Base-by-base conservation (phyloP, 768 basidiomycete genomes). In the Serendipita sp. region DNA sequence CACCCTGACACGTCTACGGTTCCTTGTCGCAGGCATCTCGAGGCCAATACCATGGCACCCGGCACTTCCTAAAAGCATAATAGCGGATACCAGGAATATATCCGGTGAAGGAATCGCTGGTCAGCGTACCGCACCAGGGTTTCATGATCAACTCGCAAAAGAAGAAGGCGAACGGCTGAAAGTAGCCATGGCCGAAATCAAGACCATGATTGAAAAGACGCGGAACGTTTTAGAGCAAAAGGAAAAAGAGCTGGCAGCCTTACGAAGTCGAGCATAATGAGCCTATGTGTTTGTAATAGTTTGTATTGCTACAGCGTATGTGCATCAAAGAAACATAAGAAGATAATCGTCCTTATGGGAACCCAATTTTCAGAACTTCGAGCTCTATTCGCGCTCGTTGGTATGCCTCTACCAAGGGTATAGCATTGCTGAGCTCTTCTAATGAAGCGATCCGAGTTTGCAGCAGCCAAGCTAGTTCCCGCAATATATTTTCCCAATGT, bases 131-230 rank as follows among this genome's bases (percentile, higher is more conserved):
- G 73, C 85, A 28, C 88, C 93, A 1, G 95, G 98, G 74, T 97
- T 97, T 68, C 85, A 82, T 26, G 71, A 75, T 41, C 78, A 79
- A 61, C 92, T 97, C 88, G 92, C 93, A 72, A 84, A 80, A 68
- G 90, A 89, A 42, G 96, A 98, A 70, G 79, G 78, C 3, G 87
- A 88, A 41, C 75, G 86, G 62, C 70, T 98, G 61, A 89, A 93
- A 60, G 81, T 81, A 34, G 93, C 89, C 3, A 76, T 83, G 56
- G 84, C 83, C 68, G 74, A 77, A 22, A 75, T 96, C 42, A 69
- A 87, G 42, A 80, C 79, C 20, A 87, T 95, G 77, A 86, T 88
- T 68, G 87, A 90, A 48, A 79, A 79, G 60, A 85, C 84, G 82
- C 77, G 82, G 42, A 73, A 69, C 33, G 78, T 76, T 50, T 73